Evolutionary conservation across 2,329 filamentous ascomycete genomes (phyloP), one percentile per base, ranked within the genome.

Genomic region (Mycocentrospora acerina): DNA sequence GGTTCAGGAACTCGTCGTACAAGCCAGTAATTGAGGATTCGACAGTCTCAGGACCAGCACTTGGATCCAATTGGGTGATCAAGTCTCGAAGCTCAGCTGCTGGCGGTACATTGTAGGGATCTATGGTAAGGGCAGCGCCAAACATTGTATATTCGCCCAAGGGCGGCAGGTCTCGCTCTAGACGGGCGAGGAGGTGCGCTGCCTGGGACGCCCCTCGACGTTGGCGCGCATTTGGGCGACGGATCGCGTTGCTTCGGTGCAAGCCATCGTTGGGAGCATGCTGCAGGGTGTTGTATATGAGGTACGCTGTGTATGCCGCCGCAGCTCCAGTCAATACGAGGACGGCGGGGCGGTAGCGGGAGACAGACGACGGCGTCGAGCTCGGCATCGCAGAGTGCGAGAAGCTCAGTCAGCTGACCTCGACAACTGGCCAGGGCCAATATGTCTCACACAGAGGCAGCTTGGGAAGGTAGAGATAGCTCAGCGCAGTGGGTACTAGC

Each of bases 181-280:
- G 36, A 17, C 47, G 51, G 17, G 51, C 36, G 28, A 44, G 35
- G 35, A 48, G 29, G 24, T 46, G 54, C 15, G 52, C 49, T 6
- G 48, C 38, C 22, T 44, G 45, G 4, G 47, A 47, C 13, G 43
- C 42, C 24, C 48, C 37, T 67, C 68, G 44, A 33, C 48, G 52
- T 5, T 24, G 40, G 24, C 53, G 53, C 3, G 66, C 60, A 16
- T 72, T 72, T 22, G 68, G 60, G 31, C 79, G 77, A 45, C 83
- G 81, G 25, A 87, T 60, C 9, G 85, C 84, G 64, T 86, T 87
- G 59, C 83, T 83, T 46, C 85, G 74, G 51, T 80, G 83, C 19
- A 88, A 68, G 11, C 55, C 46, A 29, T 50, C 43, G 17, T 37
- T 56, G 42, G 53, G 56, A 44, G 51, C 54, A 16, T 46, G 55